These are phyloP conservation scores for Fusarium sp. DNA, from an alignment of 2,329 filamentous ascomycete species.

Conservation along the genomic window DNA sequence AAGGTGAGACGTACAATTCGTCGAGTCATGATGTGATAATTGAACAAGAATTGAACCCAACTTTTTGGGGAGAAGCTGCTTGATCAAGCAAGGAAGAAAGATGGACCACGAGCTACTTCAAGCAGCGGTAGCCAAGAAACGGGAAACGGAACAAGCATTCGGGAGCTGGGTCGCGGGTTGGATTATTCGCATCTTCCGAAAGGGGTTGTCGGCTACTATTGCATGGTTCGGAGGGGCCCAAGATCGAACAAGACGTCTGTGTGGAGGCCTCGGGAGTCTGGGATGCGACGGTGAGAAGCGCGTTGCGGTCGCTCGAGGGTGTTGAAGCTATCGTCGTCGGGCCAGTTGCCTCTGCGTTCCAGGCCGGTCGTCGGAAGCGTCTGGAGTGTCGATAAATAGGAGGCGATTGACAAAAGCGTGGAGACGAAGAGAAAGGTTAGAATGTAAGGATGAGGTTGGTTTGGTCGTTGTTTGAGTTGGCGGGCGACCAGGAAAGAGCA, in stretches of 20 bases:
- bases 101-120: constrained; percentile 29
- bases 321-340: constrained; percentile 3
- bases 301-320: not conserved
- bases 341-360: not conserved
- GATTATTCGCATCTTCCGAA: constrained; percentile 46
- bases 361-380: constrained; percentile 5
- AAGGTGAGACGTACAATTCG: constrained; percentile 48
- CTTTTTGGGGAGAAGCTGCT: not conserved
- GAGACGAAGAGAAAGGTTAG: constrained; percentile 16
- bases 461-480: constrained; percentile 23
- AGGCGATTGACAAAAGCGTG: constrained; percentile 34
- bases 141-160: constrained; percentile 36
- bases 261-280: not conserved
- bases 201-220: constrained; percentile 38
- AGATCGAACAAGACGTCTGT: not conserved
- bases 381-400: constrained; percentile 8
- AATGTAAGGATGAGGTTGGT: constrained; percentile 16
- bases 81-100: constrained; percentile 1
- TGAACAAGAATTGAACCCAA: constrained; percentile 9
- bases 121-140: constrained; percentile 29
- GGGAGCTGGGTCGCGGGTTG: constrained; percentile 27
- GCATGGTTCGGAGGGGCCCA: constrained; percentile 36
- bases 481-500: constrained; percentile 7
- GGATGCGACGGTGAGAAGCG: constrained; percentile 3
- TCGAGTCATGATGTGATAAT: constrained; percentile 50